Conservation (phyloP, 2,329 filamentous ascomycete genomes). For the Colletotrichum musicola region DNA sequence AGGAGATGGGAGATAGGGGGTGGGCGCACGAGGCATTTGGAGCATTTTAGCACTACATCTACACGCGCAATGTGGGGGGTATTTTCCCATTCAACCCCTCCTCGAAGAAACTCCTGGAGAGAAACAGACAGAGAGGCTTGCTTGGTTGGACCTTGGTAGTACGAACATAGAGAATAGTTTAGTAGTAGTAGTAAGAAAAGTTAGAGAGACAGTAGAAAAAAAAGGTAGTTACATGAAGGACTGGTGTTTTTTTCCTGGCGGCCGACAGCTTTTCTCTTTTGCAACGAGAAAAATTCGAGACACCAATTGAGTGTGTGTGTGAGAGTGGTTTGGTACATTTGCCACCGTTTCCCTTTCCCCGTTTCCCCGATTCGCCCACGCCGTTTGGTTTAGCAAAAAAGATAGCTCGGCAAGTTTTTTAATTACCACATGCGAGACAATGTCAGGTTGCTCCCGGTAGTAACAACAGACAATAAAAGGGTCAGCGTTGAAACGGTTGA, state of each 20-base stretch:
- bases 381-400: background rate
- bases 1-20: too few species aligned
- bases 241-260: background rate
- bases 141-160: background rate
- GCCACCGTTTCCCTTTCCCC: background rate
- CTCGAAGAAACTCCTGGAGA: background rate
- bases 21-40: background rate
- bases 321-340: background rate
- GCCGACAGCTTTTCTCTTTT: background rate
- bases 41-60: background rate
- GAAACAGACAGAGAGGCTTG: background rate
- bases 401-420: background rate
- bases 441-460: slow-evolving; percentile 11
- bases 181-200: background rate
- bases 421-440: slow-evolving; percentile 4
- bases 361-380: slow-evolving; percentile 6
- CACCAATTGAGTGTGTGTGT: background rate
- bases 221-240: background rate
- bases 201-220: background rate
- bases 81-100: too few species aligned
- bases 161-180: background rate
- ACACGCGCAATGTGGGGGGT: background rate
- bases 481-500: slow-evolving; percentile 1
- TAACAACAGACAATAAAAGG: slow-evolving; percentile 3
- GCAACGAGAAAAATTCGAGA: background rate